phyloP scores from a whole-genome alignment of 495 filamentous ascomycete genomes.

The Parathielavia appendiculata region DNA sequence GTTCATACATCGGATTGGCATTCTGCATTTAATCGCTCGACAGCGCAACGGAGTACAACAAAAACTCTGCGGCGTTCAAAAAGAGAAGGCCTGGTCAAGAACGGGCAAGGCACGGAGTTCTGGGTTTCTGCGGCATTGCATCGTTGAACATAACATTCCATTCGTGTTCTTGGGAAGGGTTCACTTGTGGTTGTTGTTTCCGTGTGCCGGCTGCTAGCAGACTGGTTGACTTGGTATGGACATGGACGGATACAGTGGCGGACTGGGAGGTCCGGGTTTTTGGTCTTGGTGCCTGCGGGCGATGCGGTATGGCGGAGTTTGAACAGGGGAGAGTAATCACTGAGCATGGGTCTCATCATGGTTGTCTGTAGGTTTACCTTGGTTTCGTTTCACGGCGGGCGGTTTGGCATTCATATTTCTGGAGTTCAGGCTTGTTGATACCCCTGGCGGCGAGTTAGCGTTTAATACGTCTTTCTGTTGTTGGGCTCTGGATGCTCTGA shows the following conservation, averaged over 20 bases:
- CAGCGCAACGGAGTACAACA: too few species aligned
- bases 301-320: neutral
- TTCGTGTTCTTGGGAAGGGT: too few species aligned
- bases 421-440: constrained; percentile 11
- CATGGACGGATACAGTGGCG: neutral
- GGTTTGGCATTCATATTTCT: neutral
- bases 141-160: too few species aligned
- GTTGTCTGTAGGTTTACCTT: neutral
- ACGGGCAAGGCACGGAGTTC: too few species aligned
- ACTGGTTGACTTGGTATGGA: neutral
- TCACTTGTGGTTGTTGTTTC: neutral
- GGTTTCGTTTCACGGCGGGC: neutral
- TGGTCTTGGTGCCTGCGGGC: neutral
- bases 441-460: constrained; percentile 9
- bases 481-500: neutral
- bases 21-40: too few species aligned
- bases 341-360: neutral
- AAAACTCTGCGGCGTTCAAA: too few species aligned
- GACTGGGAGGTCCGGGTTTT: neutral
- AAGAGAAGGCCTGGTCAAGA: too few species aligned
- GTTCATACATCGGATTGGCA: too few species aligned
- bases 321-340: neutral
- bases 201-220: neutral
- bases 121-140: too few species aligned
- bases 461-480: neutral